Evolutionary conservation across 2,329 filamentous ascomycete species (phyloP).

Genomic region (Ophiocordyceps robertsii): DNA sequence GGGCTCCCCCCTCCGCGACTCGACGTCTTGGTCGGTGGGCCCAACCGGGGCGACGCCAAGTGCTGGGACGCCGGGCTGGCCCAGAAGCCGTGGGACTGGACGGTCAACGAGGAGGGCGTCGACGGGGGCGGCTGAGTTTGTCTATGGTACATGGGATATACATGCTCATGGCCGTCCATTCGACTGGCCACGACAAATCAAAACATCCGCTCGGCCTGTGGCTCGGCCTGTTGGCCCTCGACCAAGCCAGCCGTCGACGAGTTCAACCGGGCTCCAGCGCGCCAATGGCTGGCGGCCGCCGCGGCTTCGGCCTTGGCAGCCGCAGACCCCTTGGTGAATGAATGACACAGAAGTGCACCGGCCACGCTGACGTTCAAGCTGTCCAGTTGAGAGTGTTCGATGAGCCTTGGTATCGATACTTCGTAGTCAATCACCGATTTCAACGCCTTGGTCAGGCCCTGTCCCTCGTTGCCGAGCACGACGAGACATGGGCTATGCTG

Average conservation of each 20-base stretch:
- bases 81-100: conserved; percentile 25
- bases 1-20: conserved; percentile 18
- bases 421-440: conserved; percentile 52
- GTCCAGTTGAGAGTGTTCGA: conserved; percentile 50
- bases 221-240: neutral
- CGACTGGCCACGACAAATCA: neutral
- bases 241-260: neutral
- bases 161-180: too few species aligned
- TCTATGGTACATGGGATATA: too few species aligned
- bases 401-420: conserved; percentile 49
- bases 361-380: conserved; percentile 92
- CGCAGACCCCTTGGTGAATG: conserved; percentile 41
- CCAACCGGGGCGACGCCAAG: conserved; percentile 7
- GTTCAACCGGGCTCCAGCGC: neutral
- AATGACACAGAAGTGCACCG: conserved; percentile 46
- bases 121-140: neutral
- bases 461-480: conserved; percentile 71
- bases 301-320: conserved; percentile 3
- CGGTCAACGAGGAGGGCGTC: conserved; percentile 3
- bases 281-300: neutral
- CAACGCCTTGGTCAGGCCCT: conserved; percentile 54
- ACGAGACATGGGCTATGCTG: conserved; percentile 56
- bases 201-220: neutral
- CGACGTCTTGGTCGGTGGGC: conserved; percentile 21
- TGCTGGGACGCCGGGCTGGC: conserved; percentile 14